Base-by-base conservation (phyloP, 441 rosid genomes). In the Monsonia emarginata region DNA sequence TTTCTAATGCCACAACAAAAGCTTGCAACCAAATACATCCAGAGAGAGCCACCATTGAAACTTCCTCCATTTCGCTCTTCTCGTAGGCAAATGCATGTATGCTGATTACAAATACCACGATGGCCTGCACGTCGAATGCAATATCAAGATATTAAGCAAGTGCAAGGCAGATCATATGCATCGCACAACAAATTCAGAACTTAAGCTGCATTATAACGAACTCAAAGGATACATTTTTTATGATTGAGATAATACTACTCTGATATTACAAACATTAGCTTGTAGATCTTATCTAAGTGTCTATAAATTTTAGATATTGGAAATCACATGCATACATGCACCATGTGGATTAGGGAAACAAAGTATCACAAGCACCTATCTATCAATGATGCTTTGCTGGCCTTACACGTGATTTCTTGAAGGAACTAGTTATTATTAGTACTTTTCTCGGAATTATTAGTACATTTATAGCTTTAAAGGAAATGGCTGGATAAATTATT, bases 11-110 rank as follows among this genome's bases (percentile, higher is more conserved):
- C 70, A 95, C 93, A 68, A 95, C 97, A 67, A 91, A 91, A 40
- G 98, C 99, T 80, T 95, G 99, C 81, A 95, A 80, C 97, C 99
- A 95, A 76, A 95, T 87, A 77, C 93, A 90, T 74, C 99, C 98
- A n/a, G 99, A 91, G 69, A 95, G 96, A 54, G 94, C 98, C 69
- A 91, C 97, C 96, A 95, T 85, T 36, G 91, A 88, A 38, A 91
- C 83, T 84, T 91, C 97, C 79, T 88, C 98, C 95, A 88, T 89
- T 83, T 91, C 96, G 63, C 97, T 85, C 82, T 87, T 95, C 79
- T 95, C 97, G 40, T 81, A 80, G 5, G 97, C 93, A 78, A 82
- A 89, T 18, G 90, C 87, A 66, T 91, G 83, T 73, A 89, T 86
- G 74, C 90, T 91, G 75, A 89, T 86, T 63, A 82, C 79, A 81